Evolutionary conservation across 768 basidiomycete genomes (phyloP), one percentile per base, ranked within the genome.

Genomic region (Lentinula aciculospora): DNA sequence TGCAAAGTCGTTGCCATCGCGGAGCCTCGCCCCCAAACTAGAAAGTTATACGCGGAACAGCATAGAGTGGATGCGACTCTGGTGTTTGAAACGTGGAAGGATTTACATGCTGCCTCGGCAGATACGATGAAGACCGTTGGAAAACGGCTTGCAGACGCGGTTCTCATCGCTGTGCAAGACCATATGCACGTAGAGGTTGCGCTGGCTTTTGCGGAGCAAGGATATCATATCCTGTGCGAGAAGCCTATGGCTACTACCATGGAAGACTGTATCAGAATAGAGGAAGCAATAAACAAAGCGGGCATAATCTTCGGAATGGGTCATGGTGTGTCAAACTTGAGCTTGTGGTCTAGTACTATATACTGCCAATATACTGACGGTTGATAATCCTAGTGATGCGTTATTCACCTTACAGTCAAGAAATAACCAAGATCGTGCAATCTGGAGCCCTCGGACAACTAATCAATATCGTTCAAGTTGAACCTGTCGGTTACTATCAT

Each of bases 161-260:
- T 94, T 15, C 64, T 94, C 56, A 78, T 95, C 61, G 79, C 89
- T 5, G 89, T 94, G 1, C 90, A 92, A 61, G 93, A 95, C 65
- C 73, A 78, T 37, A 79, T 91, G 80, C 93, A 95, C 65, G 74
- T 78, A 25, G 85, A 89, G 59, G 85, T 92, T 6, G 81, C 88
- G 0, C 66, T 81, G 8, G 89, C 86, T 0, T 93, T 92, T 71
- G 85, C 86, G 0, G 78, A 76, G 40, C 90, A 91, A 65, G 90
- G 91, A 1, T 94, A 94, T 66, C 86, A 93, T 63, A 89, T 95
- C 57, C 77, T 95, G 21, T 94, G 93, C 69, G 93, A 95, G 78
- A 95, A 95, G 67, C 93, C 93, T 0, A 91, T 95, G 88, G 89
- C 92, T 0, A 93, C 89, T 3, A 81, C 69, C 54, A 64, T 88